Conservation (phyloP, 2,329 filamentous ascomycete genomes). For the Sclerotiophoma versabilis region DNA sequence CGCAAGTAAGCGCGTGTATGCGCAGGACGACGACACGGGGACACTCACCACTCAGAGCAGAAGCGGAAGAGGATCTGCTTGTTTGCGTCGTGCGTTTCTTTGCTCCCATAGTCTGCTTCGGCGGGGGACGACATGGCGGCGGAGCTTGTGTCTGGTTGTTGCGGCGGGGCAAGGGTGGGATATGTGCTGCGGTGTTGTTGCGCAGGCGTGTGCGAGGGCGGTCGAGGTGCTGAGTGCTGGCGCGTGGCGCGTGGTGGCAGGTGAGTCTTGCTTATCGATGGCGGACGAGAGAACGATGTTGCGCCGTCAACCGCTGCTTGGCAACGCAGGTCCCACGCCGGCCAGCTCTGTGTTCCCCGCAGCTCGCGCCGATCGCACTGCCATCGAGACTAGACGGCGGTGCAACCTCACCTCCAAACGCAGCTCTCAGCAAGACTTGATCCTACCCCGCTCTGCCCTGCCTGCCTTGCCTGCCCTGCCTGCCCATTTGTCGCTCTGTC, state of each 20-base stretch:
- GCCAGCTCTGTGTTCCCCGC: conserved; percentile 27
- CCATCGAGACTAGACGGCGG: conserved; percentile 18
- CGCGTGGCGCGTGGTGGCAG: background rate
- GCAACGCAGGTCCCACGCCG: conserved; percentile 9
- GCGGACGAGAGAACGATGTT: background rate
- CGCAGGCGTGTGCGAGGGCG: background rate
- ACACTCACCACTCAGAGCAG: conserved; percentile 88
- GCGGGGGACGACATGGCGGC: conserved; percentile 49
- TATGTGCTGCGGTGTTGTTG: background rate
- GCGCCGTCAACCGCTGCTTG: conserved; percentile 8
- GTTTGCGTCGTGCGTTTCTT: conserved; percentile 43
- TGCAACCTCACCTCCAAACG: conserved; percentile 16
- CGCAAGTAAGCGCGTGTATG: conserved; percentile 9
- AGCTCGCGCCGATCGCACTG: conserved; percentile 33
- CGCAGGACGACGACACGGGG: background rate
- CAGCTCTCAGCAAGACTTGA: conserved; percentile 5
- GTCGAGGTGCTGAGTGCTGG: background rate
- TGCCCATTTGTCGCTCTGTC: background rate
- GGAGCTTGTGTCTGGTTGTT: background rate
- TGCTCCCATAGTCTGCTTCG: conserved; percentile 24
- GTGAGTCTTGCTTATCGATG: background rate
- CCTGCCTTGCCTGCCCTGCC: too few relatives aligned
- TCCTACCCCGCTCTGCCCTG: conserved; percentile 2
- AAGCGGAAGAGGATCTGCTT: conserved; percentile 92
- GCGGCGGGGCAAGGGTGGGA: background rate